phyloP scores from a whole-genome alignment of 1,284 basidiomycete genomes.

The Ganoderma sinense region DNA sequence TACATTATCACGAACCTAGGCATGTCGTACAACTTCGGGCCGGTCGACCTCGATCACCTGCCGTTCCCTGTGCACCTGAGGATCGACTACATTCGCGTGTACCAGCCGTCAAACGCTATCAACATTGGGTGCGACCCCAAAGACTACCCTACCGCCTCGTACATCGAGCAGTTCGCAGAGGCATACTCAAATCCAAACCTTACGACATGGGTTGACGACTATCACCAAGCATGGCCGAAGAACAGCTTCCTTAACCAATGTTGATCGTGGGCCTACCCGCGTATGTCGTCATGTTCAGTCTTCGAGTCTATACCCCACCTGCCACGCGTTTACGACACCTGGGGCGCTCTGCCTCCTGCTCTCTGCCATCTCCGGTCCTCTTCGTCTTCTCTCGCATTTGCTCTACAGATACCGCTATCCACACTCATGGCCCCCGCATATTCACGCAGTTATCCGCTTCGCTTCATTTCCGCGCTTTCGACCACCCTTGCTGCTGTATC shows the following conservation, averaged over 20 bases:
- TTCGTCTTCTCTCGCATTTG: constrained; percentile 4
- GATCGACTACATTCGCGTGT: constrained; percentile 69
- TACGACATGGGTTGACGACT: constrained; percentile 48
- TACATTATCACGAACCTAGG: constrained; percentile 65
- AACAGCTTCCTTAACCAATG: constrained; percentile 42
- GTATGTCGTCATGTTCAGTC: not conserved
- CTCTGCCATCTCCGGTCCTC: not conserved
- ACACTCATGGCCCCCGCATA: not conserved
- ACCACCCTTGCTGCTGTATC: constrained; percentile 5
- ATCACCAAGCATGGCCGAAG: constrained; percentile 44
- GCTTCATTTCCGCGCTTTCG: constrained; percentile 17
- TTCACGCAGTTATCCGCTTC: constrained; percentile 1
- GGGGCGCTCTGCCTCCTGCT: constrained; percentile 1
- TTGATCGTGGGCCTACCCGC: constrained; percentile 16
- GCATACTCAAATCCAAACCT: constrained; percentile 50
- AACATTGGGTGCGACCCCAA: constrained; percentile 63
- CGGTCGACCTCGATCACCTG: constrained; percentile 50
- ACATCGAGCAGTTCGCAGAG: constrained; percentile 52
- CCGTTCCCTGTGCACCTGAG: constrained; percentile 57
- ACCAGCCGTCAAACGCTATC: constrained; percentile 52
- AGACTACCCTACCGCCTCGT: constrained; percentile 59
- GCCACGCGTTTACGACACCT: constrained; percentile 8
- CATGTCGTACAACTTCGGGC: constrained; percentile 62
- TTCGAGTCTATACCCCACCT: not conserved
- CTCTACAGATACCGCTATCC: constrained; percentile 6